A percentile compares a stretch with the other conserved stretches of the same genome.
Evolutionary conservation across 2,329 filamentous ascomycete genomes (phyloP).

Genomic region (Cercospora beticola): DNA sequence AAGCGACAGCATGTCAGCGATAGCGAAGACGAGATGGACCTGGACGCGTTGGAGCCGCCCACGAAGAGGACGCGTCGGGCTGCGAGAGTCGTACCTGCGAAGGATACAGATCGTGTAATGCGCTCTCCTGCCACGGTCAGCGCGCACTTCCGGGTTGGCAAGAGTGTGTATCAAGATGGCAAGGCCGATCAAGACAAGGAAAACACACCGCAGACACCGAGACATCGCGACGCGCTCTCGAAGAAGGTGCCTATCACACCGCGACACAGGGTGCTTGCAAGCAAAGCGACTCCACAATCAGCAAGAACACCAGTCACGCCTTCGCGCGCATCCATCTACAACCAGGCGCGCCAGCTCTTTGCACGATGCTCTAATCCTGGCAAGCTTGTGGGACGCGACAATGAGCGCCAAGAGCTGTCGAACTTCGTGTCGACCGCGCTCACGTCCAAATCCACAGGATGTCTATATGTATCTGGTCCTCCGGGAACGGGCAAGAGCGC

Average conservation of each 20-base stretch:
- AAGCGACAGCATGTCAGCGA: slow-evolving; percentile 46
- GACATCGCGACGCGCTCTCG: slow-evolving; percentile 75
- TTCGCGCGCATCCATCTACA: slow-evolving; percentile 72
- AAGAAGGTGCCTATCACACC: slow-evolving; percentile 72
- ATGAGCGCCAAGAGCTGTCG: slow-evolving; percentile 63
- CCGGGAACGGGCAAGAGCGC: slow-evolving; percentile 97
- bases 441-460: slow-evolving; percentile 65
- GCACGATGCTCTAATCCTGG: slow-evolving; percentile 73
- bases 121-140: slow-evolving; percentile 51
- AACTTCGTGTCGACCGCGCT: slow-evolving; percentile 67
- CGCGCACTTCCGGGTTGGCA: slow-evolving; percentile 44
- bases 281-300: slow-evolving; percentile 73
- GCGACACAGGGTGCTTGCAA: slow-evolving; percentile 77
- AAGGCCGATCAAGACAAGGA: slow-evolving; percentile 35
- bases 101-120: slow-evolving; percentile 48
- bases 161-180: slow-evolving; percentile 42
- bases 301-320: slow-evolving; percentile 73
- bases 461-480: slow-evolving; percentile 91
- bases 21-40: slow-evolving; percentile 41
- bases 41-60: slow-evolving; percentile 36
- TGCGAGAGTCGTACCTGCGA: slow-evolving; percentile 46
- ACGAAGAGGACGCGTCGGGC: slow-evolving; percentile 39
- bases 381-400: slow-evolving; percentile 74
- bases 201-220: slow-evolving; percentile 65
- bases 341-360: slow-evolving; percentile 83